These are phyloP conservation scores for Didymella sp. DNA, from an alignment of 2,329 filamentous ascomycete genomes.

Conservation along the genomic window DNA sequence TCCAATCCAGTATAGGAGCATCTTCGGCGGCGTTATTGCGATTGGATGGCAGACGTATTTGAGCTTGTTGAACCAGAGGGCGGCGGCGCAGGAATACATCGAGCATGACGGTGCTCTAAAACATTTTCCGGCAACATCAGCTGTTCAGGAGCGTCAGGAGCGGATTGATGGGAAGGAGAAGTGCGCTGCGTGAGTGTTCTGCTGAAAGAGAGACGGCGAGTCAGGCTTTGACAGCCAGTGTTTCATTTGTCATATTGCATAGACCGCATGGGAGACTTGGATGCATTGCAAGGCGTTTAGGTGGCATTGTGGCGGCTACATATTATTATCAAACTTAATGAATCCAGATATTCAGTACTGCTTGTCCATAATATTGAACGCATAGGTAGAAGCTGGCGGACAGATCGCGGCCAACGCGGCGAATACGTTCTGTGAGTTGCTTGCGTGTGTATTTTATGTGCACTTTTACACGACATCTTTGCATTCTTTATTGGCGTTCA, in stretches of 20 bases:
- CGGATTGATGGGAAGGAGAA: conserved; percentile 21
- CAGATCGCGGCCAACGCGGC: neutral
- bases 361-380: neutral
- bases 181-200: conserved; percentile 19
- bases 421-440: neutral
- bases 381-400: neutral
- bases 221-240: conserved; percentile 1
- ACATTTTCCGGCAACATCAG: neutral
- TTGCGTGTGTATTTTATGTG: neutral
- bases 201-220: neutral
- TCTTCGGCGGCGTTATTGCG: conserved; percentile 78
- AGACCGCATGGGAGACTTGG: neutral
- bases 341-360: neutral
- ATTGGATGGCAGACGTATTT: conserved; percentile 95
- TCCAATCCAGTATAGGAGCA: conserved; percentile 76
- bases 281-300: conserved; percentile 23
- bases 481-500: neutral
- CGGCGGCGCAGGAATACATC: conserved; percentile 63
- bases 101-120: conserved; percentile 23
- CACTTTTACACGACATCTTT: neutral
- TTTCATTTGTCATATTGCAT: conserved; percentile 23
- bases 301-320: neutral
- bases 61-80: conserved; percentile 76
- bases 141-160: conserved; percentile 7
- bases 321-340: neutral